phyloP scores from a whole-genome alignment of 352 stramenopile species.

The Phytophthora cryptogea region DNA sequence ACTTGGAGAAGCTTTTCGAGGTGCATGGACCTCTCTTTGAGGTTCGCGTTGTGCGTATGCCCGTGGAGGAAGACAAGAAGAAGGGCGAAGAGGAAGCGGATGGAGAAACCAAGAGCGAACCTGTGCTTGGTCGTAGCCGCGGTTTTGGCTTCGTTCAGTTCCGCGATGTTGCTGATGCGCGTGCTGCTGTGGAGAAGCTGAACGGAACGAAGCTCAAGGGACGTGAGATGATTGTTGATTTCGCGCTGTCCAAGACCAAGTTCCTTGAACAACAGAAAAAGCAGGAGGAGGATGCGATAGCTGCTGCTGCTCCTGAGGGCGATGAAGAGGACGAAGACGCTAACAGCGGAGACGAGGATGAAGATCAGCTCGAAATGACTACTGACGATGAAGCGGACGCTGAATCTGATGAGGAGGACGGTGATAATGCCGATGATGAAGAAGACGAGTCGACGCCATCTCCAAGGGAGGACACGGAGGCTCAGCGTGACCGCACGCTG shows the following conservation, averaged over 20 bases:
- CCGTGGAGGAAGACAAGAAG: conserved; percentile 53
- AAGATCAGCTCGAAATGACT: conserved; percentile 56
- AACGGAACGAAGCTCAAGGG: conserved; percentile 83
- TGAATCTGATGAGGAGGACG: conserved; percentile 34
- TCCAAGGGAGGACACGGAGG: conserved; percentile 66
- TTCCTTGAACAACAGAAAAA: conserved; percentile 80
- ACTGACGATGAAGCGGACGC: conserved; percentile 45
- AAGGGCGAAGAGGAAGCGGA: conserved; percentile 29
- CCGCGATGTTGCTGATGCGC: conserved; percentile 63
- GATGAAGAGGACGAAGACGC: conserved; percentile 47
- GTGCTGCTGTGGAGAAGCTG: conserved; percentile 65
- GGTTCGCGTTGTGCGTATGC: conserved; percentile 73
- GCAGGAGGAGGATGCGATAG: conserved; percentile 40
- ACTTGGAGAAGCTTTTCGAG: conserved; percentile 77
- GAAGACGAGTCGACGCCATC: conserved; percentile 32
- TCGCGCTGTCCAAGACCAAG: conserved; percentile 79
- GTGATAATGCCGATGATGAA: conserved; percentile 32
- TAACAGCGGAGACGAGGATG: conserved; percentile 48
- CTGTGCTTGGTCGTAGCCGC: conserved; percentile 61
- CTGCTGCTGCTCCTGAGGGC: conserved; percentile 23
- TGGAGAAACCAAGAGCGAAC: conserved; percentile 15
- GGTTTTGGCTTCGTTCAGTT: conserved; percentile 89
- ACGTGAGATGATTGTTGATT: conserved; percentile 88
- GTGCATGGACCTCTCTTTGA: conserved; percentile 70
- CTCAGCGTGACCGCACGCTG: conserved; percentile 79